Conservation (phyloP, 129 eudicot species). For the Tagetes patula region DNA sequence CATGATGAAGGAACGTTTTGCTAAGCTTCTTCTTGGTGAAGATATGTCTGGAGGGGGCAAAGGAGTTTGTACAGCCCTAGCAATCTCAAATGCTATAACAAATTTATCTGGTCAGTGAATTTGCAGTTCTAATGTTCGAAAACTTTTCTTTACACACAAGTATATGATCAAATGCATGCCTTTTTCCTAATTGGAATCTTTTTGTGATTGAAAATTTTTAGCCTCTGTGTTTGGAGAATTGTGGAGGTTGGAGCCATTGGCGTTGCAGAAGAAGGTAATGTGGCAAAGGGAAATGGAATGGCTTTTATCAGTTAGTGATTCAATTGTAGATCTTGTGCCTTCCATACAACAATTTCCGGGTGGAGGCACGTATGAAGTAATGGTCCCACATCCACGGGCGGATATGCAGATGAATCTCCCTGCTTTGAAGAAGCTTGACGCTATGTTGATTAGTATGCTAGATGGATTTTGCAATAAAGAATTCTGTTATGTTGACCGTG, state of each 20-base stretch:
- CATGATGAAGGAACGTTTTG: slow-evolving; percentile 97
- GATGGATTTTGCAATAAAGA: slow-evolving; percentile 73
- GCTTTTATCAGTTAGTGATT: slow-evolving; percentile 80
- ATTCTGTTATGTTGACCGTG: slow-evolving; percentile 83
- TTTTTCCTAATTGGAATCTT: background rate
- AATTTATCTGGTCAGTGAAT: slow-evolving; percentile 71
- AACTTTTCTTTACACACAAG: background rate
- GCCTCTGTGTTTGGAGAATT: slow-evolving; percentile 92
- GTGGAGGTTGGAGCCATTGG: slow-evolving; percentile 97
- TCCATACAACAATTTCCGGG: slow-evolving; percentile 70
- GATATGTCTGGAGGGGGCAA: slow-evolving; percentile 99
- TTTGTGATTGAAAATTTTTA: slow-evolving; percentile 27
- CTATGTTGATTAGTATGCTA: slow-evolving; percentile 71
- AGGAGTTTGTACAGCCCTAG: slow-evolving; percentile 92
- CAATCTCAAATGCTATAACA: slow-evolving; percentile 93
- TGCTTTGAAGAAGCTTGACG: slow-evolving; percentile 90
- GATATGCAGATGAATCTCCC: slow-evolving; percentile 80
- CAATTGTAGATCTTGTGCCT: slow-evolving; percentile 89
- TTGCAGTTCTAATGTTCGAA: background rate
- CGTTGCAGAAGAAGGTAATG: slow-evolving; percentile 73
- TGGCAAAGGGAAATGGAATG: slow-evolving; percentile 97
- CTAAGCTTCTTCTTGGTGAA: slow-evolving; percentile 93
- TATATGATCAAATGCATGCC: background rate
- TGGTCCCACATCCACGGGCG: slow-evolving; percentile 83
- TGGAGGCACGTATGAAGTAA: slow-evolving; percentile 84